A percentile compares a stretch with the other conserved stretches of the same genome.
These are phyloP conservation scores for Nephelium lappaceum DNA, from an alignment of 345 rosid species.

Conservation along the genomic window DNA sequence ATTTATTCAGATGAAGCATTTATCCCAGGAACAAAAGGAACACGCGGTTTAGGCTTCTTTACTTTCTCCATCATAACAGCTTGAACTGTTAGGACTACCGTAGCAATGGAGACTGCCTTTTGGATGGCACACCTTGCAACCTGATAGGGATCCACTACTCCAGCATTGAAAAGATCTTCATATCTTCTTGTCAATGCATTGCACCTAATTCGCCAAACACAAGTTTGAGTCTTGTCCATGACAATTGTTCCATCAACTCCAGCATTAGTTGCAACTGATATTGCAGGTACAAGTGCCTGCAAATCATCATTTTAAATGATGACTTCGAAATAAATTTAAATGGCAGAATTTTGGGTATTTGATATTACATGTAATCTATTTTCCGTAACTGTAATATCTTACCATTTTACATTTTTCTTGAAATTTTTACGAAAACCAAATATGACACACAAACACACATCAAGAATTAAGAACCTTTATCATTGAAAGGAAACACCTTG, in stretches of 20 bases:
- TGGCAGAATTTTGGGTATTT: too few relatives aligned
- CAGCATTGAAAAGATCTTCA: slow-evolving; percentile 74
- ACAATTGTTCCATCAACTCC: slow-evolving; percentile 78
- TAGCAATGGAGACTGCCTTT: slow-evolving; percentile 82
- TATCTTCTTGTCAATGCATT: slow-evolving; percentile 74
- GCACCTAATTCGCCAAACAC: slow-evolving; percentile 71
- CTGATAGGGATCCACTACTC: slow-evolving; percentile 74
- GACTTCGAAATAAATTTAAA: too few relatives aligned
- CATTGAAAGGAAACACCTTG: background rate
- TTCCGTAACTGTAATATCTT: too few relatives aligned
- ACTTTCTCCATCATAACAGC: slow-evolving; percentile 71
- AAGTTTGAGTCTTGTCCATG: slow-evolving; percentile 62
- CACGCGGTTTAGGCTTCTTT: too few relatives aligned
- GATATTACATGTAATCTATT: too few relatives aligned
- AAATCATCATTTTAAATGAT: slow-evolving; percentile 2
- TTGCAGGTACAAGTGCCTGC: slow-evolving; percentile 87
- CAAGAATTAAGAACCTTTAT: background rate
- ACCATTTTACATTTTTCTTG: too few relatives aligned
- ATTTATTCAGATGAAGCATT: slow-evolving; percentile 31
- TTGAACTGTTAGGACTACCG: slow-evolving; percentile 74
- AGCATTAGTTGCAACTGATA: slow-evolving; percentile 74
- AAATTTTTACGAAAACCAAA: too few relatives aligned
- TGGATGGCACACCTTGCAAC: slow-evolving; percentile 83
- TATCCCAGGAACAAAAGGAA: too few relatives aligned
- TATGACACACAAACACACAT: background rate